A percentile compares a stretch with the other conserved stretches of the same genome.
Evolutionary conservation across 495 filamentous ascomycete genomes (phyloP).

Genomic region (Hyaloscypha finlandica): DNA sequence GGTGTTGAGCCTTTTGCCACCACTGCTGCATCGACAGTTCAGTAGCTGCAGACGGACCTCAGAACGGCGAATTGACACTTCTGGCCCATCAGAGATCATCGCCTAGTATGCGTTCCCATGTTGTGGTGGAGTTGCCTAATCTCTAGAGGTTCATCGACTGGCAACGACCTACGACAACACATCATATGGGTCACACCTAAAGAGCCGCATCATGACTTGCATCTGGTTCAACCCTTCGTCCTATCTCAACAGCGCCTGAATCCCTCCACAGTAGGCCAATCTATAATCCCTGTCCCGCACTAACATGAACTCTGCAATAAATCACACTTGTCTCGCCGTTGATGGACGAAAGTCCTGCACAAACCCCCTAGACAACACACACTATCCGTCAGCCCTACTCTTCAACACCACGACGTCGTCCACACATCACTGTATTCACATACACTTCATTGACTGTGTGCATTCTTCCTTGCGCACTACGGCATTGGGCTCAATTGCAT

Average conservation of each 20-base stretch:
- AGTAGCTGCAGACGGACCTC: slow-evolving; percentile 32
- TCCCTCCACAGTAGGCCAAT: slow-evolving; percentile 25
- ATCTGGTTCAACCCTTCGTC: slow-evolving; percentile 31
- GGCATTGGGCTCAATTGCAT: slow-evolving; percentile 60
- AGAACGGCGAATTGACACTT: slow-evolving; percentile 28
- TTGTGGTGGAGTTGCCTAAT: slow-evolving; percentile 61
- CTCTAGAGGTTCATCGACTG: slow-evolving; percentile 68
- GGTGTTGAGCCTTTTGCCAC: slow-evolving; percentile 34
- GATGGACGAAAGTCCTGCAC: slow-evolving; percentile 37
- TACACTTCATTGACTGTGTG: slow-evolving; percentile 32
- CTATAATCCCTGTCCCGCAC: slow-evolving; percentile 38
- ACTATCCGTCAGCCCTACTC: slow-evolving; percentile 34
- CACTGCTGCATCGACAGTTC: slow-evolving; percentile 29
- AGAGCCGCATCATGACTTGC: slow-evolving; percentile 63
- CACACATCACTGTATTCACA: slow-evolving; percentile 28
- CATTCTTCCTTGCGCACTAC: slow-evolving; percentile 34
- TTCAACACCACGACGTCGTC: slow-evolving; percentile 33
- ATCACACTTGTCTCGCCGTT: slow-evolving; percentile 61
- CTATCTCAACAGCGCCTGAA: slow-evolving; percentile 34
- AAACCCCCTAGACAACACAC: slow-evolving; percentile 33
- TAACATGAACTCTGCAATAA: slow-evolving; percentile 57
- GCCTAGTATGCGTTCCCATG: slow-evolving; percentile 35
- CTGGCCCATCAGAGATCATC: slow-evolving; percentile 32
- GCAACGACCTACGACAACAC: slow-evolving; percentile 87
- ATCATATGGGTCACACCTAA: slow-evolving; percentile 71